phyloP scores from a whole-genome alignment of 768 basidiomycete genomes.

The Lactifluus pinguis region DNA sequence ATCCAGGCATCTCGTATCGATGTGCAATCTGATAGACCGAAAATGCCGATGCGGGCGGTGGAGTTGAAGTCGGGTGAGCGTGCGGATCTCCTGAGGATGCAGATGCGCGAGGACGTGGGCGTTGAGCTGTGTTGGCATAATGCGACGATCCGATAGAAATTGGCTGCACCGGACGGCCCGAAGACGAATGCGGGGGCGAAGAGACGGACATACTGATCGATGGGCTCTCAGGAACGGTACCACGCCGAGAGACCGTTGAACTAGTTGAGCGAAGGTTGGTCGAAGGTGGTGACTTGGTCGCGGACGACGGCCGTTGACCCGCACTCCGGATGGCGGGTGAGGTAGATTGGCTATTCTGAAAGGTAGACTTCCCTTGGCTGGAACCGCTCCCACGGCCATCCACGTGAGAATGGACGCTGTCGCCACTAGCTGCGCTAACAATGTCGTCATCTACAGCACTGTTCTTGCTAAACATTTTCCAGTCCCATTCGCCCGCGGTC shows the following conservation, averaged over 20 bases:
- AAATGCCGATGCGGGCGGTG: constrained; percentile 60
- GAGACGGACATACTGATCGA: constrained; percentile 3
- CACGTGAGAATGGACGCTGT: constrained; percentile 29
- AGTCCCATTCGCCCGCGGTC: constrained; percentile 53
- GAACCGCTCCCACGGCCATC: constrained; percentile 13
- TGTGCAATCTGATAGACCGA: constrained; percentile 72
- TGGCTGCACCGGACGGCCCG: constrained; percentile 28
- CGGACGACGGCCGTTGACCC: neutral
- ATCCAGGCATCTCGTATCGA: constrained; percentile 57
- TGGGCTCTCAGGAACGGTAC: constrained; percentile 4
- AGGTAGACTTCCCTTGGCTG: constrained; percentile 17
- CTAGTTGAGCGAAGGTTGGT: constrained; percentile 11
- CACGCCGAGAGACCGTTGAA: constrained; percentile 5
- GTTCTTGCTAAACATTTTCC: constrained; percentile 49
- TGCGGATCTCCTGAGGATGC: constrained; percentile 52
- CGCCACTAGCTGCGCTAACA: constrained; percentile 44
- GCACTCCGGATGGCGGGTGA: neutral
- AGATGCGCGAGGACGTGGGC: constrained; percentile 28
- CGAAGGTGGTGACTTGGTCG: constrained; percentile 5
- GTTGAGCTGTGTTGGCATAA: constrained; percentile 41
- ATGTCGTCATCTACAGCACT: constrained; percentile 30
- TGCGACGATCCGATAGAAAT: constrained; percentile 35
- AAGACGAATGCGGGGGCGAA: neutral
- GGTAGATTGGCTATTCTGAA: constrained; percentile 1
- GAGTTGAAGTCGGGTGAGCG: constrained; percentile 54